A percentile compares a stretch with the other conserved stretches of the same genome.
These are phyloP conservation scores for Gymnopilus junonius DNA, from an alignment of 768 basidiomycete genomes.

Conservation along the genomic window DNA sequence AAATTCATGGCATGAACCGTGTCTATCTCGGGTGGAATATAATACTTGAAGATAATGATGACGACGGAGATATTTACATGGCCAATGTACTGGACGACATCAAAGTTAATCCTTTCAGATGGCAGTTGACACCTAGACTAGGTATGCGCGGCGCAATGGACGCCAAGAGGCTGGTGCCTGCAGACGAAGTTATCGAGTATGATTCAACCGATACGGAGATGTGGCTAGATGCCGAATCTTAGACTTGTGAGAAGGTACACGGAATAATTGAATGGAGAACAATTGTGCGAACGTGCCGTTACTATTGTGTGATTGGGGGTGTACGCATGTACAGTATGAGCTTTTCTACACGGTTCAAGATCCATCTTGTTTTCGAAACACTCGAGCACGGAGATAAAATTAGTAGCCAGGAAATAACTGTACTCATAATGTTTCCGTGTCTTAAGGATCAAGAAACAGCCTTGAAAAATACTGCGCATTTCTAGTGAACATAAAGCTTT, in stretches of 20 bases:
- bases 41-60: conserved; percentile 48
- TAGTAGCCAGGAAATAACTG: no score
- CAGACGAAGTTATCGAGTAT: conserved; percentile 35
- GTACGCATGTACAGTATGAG: neutral
- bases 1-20: conserved; percentile 40
- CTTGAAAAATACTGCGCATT: no score
- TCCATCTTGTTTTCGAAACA: no score
- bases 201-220: conserved; percentile 32
- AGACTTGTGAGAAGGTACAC: conserved; percentile 17
- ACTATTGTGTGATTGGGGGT: neutral
- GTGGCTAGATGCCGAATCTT: conserved; percentile 28
- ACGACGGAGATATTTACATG: conserved; percentile 49
- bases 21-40: conserved; percentile 77
- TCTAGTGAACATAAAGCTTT: neutral
- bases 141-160: conserved; percentile 33
- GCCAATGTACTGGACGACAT: conserved; percentile 41
- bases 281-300: neutral
- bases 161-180: conserved; percentile 35
- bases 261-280: neutral
- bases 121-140: conserved; percentile 32
- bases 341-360: no score
- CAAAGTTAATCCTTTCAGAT: conserved; percentile 33
- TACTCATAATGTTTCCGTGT: no score
- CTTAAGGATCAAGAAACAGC: no score
- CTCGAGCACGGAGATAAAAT: no score